Evolutionary conservation across 768 basidiomycete species (phyloP).

Genomic region (Boletus vinaceobasis): DNA sequence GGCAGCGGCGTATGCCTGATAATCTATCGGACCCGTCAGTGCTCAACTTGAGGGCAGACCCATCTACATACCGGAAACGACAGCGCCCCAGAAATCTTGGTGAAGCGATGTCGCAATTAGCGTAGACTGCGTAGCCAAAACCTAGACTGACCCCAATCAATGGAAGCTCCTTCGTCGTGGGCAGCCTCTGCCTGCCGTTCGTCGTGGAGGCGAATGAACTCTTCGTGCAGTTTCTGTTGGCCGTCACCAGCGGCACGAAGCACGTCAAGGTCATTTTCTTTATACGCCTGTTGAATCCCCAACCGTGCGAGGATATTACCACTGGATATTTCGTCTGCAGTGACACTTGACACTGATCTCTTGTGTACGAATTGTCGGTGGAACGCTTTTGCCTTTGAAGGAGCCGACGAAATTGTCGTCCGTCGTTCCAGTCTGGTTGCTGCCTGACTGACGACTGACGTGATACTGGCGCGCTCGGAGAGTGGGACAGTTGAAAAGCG

Average conservation of each 20-base stretch:
- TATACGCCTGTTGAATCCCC: slow-evolving; percentile 44
- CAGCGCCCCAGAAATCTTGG: slow-evolving; percentile 91
- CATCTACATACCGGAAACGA: slow-evolving; percentile 68
- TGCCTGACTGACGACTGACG: slow-evolving; percentile 25
- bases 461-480: slow-evolving; percentile 34
- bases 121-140: not conserved
- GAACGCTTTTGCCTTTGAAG: slow-evolving; percentile 17
- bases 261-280: slow-evolving; percentile 36
- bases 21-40: slow-evolving; percentile 51
- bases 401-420: slow-evolving; percentile 29
- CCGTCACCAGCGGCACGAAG: slow-evolving; percentile 57
- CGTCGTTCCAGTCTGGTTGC: slow-evolving; percentile 24
- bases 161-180: slow-evolving; percentile 40
- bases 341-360: slow-evolving; percentile 59
- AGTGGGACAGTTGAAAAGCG: slow-evolving; percentile 54
- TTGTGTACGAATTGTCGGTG: slow-evolving; percentile 45
- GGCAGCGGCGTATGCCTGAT: slow-evolving; percentile 80
- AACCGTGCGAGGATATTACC: slow-evolving; percentile 50
- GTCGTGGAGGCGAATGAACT: slow-evolving; percentile 65
- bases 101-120: slow-evolving; percentile 6
- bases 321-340: slow-evolving; percentile 42
- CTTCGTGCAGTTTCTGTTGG: slow-evolving; percentile 69
- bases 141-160: slow-evolving; percentile 71
- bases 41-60: not conserved
- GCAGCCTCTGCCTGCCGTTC: slow-evolving; percentile 44